Base-by-base conservation (phyloP, 164 flowering plant genomes). In the Chimonanthus salicifolius region DNA sequence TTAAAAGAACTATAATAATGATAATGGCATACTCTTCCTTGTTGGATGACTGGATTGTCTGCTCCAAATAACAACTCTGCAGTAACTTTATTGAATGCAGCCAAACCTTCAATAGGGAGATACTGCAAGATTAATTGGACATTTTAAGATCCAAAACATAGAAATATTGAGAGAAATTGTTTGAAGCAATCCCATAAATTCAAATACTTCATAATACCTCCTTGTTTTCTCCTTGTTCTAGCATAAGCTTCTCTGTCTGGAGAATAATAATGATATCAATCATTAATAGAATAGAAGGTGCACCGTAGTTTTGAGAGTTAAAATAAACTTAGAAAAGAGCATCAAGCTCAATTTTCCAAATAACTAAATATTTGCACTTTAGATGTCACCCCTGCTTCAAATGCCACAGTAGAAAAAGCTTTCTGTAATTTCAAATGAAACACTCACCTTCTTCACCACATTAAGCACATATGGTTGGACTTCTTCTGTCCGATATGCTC, bases 21-120 rank as follows among this genome's bases (percentile, higher is more conserved):
- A 44, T 62, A n/a, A 33, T 66, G 45, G 13, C 97, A 33, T 89
- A 95, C 99, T 73, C 85, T 89, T 83, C 87, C 92, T 80, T 93
- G 78, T 74, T 90, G 74, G 78, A 95, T 83, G 63, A 88, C 84
- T 54, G 90, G 86, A 82, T 85, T 92, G 77, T 80, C 91, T 49
- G 98, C 97, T 81, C 99, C 99, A 66, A 95, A 83, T 76, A 95
- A 80, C 79, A 95, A 78, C 79, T 95, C 94, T 15, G 97, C 98
- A 58, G 98, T 95, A 54, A 69, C 98, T 83, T 89, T 91, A 78
- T 93, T 95, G 80, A 95, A 95, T 69, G 94, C 97, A 82, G 94
- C 99, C 84, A 93, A 76, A 73, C 99, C 99, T 83, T 95, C 99
- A 45, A 95, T 95, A n/a, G 99, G 99, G 44, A 95, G 98, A 85